Base-by-base conservation (phyloP, 169 alveolate species). In the Plasmodium reichenowi region DNA sequence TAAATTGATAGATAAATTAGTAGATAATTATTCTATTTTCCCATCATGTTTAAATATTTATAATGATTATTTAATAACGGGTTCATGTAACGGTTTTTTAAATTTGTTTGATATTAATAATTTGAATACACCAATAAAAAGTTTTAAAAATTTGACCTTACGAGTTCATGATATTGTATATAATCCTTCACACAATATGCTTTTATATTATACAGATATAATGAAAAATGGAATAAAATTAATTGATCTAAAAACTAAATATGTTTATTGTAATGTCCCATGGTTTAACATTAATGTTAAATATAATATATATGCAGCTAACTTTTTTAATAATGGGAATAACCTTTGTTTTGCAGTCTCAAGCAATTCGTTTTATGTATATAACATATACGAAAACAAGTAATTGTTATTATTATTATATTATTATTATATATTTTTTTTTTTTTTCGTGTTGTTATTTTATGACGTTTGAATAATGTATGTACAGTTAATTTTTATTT, bases 321-420 rank as follows among this genome's bases (percentile, higher is more conserved):
- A 86, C 38, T 86, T 86, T 86, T 86, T 86, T 54, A 86, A 86
- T 62, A 64, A 64, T 62, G 92, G 92, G 2, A 64, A 86, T 38
- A 86, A 56, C 47, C n/a, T 83, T 22, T 83, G 91, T 29, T 70
- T 83, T 48, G 71, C 86, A 20, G 85, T 59, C 12, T 68, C 58
- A 48, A 15, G 56, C 12, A 83, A 68, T 70, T 56, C 86, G 15
- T 83, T 83, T 83, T 71, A 83, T 73, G 60, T 83, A 7, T 83
- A 83, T 26, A 85, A 83, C 38, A 59, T 83, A 38, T 38, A 38
- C 47, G 5, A 38, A 38, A 38, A 38, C 9, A 38, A 38, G 9
- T 38, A 38, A 38, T 38, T 38, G 47, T 38, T 5, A 38, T 38
- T 58, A 59, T 45, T 15, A 63, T 54, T 13, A 15, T 1, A 1